Evolutionary conservation across 257 asterid genomes (phyloP).

Genomic region (Ehretia macrophylla): DNA sequence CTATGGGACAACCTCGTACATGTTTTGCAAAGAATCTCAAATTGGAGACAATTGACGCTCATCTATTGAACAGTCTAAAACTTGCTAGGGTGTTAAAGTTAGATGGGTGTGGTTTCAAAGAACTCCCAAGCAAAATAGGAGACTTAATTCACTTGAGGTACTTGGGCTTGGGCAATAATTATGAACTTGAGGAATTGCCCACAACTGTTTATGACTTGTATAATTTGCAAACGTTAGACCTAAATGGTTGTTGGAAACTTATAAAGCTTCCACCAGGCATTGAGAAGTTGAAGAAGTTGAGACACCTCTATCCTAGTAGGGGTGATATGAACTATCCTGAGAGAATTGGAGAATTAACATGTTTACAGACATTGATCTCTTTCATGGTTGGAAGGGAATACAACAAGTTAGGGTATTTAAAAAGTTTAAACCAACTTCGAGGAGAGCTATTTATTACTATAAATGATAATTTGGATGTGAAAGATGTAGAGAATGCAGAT

Average conservation of each 20-base stretch:
- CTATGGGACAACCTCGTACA: too few relatives aligned
- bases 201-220: constrained; percentile 1
- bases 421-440: constrained; percentile 6
- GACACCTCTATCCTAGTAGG: background rate
- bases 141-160: constrained; percentile 12
- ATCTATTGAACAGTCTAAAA: too few relatives aligned
- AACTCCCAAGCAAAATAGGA: constrained; percentile 1
- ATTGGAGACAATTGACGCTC: too few relatives aligned
- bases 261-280: constrained; percentile 8
- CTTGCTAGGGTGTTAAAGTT: too few relatives aligned
- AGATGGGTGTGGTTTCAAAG: background rate
- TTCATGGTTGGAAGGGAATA: background rate
- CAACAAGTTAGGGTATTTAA: constrained; percentile 4
- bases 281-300: constrained; percentile 7
- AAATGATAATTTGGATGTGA: background rate
- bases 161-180: constrained; percentile 6
- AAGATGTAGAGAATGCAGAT: background rate
- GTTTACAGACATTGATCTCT: background rate
- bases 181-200: background rate
- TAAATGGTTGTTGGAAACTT: background rate
- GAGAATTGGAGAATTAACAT: constrained; percentile 9
- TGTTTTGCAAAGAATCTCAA: too few relatives aligned
- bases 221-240: constrained; percentile 8
- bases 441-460: background rate
- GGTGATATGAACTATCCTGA: background rate